These are phyloP conservation scores for Bothriochloa decipiens DNA, from an alignment of 176 grass and related monocot genomes.

Conservation along the genomic window DNA sequence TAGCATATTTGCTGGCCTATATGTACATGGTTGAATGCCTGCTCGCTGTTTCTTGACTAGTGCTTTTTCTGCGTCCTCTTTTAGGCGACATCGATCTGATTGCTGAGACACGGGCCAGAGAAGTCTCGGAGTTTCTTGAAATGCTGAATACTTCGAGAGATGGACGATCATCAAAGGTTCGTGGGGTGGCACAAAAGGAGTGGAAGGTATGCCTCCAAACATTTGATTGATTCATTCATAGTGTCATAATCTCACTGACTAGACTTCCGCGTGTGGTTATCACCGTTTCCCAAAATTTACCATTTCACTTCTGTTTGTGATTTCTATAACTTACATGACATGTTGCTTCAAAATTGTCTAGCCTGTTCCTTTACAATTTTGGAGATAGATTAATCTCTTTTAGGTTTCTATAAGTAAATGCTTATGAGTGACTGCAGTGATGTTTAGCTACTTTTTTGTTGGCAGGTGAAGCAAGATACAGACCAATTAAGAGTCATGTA, in stretches of 20 bases:
- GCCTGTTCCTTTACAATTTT: background rate
- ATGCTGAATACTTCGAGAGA: conserved; percentile 83
- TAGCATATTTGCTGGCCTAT: conserved; percentile 9
- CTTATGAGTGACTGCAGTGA: conserved; percentile 4
- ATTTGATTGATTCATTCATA: background rate
- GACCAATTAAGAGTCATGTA: conserved; percentile 88
- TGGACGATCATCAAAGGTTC: conserved; percentile 34
- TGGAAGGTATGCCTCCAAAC: conserved; percentile 76
- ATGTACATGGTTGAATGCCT: background rate
- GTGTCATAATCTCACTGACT: background rate
- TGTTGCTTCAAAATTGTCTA: conserved; percentile 1
- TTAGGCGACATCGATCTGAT: conserved; percentile 69
- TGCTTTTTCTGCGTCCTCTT: conserved; percentile 13
- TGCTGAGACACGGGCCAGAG: conserved; percentile 59
- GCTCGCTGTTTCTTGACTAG: conserved; percentile 29
- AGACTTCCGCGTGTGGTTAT: background rate
- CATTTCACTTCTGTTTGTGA: background rate
- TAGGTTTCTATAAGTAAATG: conserved; percentile 6
- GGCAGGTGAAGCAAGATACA: conserved; percentile 84
- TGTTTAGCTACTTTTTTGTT: conserved; percentile 26
- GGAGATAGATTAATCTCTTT: background rate
- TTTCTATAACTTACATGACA: background rate
- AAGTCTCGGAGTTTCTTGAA: conserved; percentile 80
- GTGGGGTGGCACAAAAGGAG: conserved; percentile 55
- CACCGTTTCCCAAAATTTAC: background rate